phyloP scores from a whole-genome alignment of 1,139 yeast species.

The Geotrichum carabidarum region DNA sequence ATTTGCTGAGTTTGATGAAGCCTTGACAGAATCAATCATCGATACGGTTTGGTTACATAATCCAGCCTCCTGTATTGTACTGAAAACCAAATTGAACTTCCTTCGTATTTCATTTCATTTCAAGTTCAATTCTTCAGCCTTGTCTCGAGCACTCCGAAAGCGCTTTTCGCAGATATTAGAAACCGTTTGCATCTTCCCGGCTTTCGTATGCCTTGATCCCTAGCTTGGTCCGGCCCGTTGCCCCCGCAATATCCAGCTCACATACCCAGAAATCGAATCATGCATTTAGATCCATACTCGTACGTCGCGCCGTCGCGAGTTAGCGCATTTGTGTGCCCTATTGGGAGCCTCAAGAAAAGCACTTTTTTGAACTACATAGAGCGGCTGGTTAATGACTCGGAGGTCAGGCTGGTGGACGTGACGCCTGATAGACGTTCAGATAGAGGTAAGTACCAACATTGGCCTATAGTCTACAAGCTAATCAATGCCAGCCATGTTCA shows the following conservation, averaged over 20 bases:
- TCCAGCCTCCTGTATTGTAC: too few relatives aligned
- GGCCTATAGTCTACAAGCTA: background rate
- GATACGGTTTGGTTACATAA: too few relatives aligned
- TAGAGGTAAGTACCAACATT: slow-evolving; percentile 28
- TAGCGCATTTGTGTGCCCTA: slow-evolving; percentile 65
- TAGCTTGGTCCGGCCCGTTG: too few relatives aligned
- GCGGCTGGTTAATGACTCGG: slow-evolving; percentile 47
- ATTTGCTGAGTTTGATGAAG: too few relatives aligned
- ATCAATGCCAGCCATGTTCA: slow-evolving; percentile 45
- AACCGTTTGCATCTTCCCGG: too few relatives aligned
- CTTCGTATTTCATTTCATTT: too few relatives aligned
- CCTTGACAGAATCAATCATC: too few relatives aligned
- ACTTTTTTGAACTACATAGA: slow-evolving; percentile 48
- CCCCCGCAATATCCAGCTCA: background rate
- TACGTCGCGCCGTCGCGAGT: slow-evolving; percentile 60
- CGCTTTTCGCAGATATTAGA: too few relatives aligned
- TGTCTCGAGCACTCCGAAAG: too few relatives aligned
- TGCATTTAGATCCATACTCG: slow-evolving; percentile 41
- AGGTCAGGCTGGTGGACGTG: slow-evolving; percentile 69
- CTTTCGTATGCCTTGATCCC: too few relatives aligned
- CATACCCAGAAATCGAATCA: slow-evolving; percentile 8
- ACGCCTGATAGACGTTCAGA: slow-evolving; percentile 55
- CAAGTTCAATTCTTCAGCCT: too few relatives aligned
- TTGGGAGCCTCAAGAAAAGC: slow-evolving; percentile 48
- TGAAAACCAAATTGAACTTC: too few relatives aligned